Evolutionary conservation across 2,329 filamentous ascomycete species (phyloP), one percentile per base, ranked within the genome.

Genomic region (Seiridium unicorne): DNA sequence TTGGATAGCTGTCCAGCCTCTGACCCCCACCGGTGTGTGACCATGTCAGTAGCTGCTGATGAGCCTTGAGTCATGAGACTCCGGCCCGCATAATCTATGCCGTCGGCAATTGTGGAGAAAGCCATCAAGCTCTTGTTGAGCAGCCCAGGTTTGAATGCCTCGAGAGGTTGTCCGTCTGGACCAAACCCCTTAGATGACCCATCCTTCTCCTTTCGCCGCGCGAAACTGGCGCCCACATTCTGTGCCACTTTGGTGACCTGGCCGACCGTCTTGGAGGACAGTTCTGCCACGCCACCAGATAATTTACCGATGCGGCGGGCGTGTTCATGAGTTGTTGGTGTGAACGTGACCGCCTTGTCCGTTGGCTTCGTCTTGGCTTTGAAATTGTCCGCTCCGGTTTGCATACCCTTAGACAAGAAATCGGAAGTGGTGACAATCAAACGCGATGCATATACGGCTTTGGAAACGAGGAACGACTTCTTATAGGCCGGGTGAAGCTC

Each of bases 91-190:
- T 96, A 89, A 66, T 97, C 93, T 61, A 98, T 90, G 44, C 95
- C 95, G 69, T 99, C 95, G 32, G 93, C 91, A 49, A 99, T 86
- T 0, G 95, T 99, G 44, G 90, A 92, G 74, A 98, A 98, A 0
- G 95, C 95, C 80, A 99, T 98, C 79, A 99, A 81, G 63, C 89
- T 93, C 82, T 97, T 97, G 79, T 99, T 99, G 65, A 99, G 78
- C 36, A 99, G 78, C 4, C 95, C 94, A 0, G 95, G 94, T 76
- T 97, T 97, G 77, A 95, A 96, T 18, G 73, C 75, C 1, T 83
- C 79, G 5, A 85, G 71, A 3, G 83, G 81, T 56, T 87, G 87
- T 42, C 91, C 91, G 62, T 93, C 86, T 61, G 88, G 85, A 61
- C 91, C 91, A 61, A 83, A 84, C 1, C 89, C 88, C 68, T 84